These are phyloP conservation scores for Ogataea polymorpha DNA, from an alignment of 805 yeast species.

Conservation along the genomic window DNA sequence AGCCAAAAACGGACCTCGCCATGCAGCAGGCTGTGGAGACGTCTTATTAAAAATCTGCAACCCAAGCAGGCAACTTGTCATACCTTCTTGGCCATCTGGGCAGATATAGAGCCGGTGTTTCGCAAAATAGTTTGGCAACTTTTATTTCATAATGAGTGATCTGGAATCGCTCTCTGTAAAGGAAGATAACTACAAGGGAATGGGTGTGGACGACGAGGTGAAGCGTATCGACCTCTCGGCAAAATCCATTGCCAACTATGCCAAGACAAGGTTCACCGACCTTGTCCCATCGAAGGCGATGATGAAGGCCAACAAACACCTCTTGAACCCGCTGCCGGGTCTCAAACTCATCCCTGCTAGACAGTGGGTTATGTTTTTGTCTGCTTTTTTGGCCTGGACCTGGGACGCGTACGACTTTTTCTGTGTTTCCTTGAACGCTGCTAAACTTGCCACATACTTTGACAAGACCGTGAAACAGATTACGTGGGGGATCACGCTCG, in stretches of 20 bases:
- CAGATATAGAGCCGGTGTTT: background rate
- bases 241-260: constrained; percentile 33
- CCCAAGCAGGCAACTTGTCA: background rate
- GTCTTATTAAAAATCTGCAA: background rate
- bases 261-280: constrained; percentile 46
- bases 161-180: constrained; percentile 13
- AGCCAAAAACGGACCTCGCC: background rate
- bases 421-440: constrained; percentile 50
- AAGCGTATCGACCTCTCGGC: constrained; percentile 23
- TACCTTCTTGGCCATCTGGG: background rate
- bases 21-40: background rate
- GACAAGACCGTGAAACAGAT: constrained; percentile 45
- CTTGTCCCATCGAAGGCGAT: constrained; percentile 46
- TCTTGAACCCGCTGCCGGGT: constrained; percentile 63
- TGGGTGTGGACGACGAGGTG: constrained; percentile 21
- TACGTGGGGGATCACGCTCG: constrained; percentile 67
- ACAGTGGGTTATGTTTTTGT: constrained; percentile 55
- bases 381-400: constrained; percentile 60
- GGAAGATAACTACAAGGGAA: constrained; percentile 7
- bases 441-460: constrained; percentile 45
- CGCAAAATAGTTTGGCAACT: background rate
- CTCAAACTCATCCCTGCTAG: constrained; percentile 43
- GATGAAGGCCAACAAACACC: constrained; percentile 35
- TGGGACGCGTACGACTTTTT: constrained; percentile 68
- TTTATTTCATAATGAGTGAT: constrained; percentile 9